Base-by-base conservation (phyloP, 2,329 filamentous ascomycete species). In the Ceratocystis harringtonii region DNA sequence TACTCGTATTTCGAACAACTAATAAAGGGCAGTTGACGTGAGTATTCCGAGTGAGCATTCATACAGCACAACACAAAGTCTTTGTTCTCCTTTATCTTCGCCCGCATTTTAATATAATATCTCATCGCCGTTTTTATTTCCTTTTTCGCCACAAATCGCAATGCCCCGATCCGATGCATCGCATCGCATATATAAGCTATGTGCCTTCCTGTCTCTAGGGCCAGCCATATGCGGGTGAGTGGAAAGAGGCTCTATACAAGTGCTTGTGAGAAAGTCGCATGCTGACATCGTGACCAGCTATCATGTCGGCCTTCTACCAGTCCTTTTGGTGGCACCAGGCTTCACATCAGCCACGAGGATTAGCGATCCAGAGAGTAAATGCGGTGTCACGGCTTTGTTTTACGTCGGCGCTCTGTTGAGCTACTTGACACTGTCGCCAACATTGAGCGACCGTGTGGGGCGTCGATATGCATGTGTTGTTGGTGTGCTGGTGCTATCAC, bases 221-320 rank as follows among this genome's bases (percentile, higher is more conserved):
- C 79, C 79, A 0, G 78, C 80, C 50, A 75, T 79, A 45, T 81
- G 79, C 78, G 79, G 79, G 78, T 80, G 71, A 68, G 75, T 72
- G 19, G 48, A 17, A 32, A 7, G 12, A 30, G n/a, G 1, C 61
- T 30, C 30, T 8, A n/a, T 58, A 8, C 7, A 3, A 19, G 12
- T 36, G 15, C 6, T 10, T n/a, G 55, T 12, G 4, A 25, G n/a
- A 19, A 62, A 52, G 25, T 36, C 19, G 45, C 12, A 25, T 32
- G 19, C 28, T 36, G 32, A 32, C 12, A 41, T 30, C 10, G 25
- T 22, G 30, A 12, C 25, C 7, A 67, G 81, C 15, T 84, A 84
- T 71, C 82, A 83, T 70, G 78, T 84, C 69, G 82, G 81, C 63
- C 76, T 84, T 55, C 74, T 84, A 19, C 80, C 80, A 1, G 81